These are phyloP conservation scores for Lactarius sanguifluus DNA, from an alignment of 768 basidiomycete species.

Conservation along the genomic window DNA sequence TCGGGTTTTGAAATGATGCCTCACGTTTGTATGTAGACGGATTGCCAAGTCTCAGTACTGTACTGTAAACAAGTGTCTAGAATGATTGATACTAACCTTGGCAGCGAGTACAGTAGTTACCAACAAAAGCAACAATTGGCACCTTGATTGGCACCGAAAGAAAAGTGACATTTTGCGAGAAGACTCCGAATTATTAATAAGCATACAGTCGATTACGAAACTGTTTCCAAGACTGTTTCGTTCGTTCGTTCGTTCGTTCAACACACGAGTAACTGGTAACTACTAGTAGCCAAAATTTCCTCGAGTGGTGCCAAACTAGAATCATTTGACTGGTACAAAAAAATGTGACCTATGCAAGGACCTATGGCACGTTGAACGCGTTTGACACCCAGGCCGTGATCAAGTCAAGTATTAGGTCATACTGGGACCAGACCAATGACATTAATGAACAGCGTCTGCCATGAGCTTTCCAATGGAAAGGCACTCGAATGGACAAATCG, in stretches of 20 bases:
- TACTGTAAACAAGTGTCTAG: background rate
- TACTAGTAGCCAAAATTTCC: too few relatives aligned
- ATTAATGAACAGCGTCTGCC: background rate
- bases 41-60: background rate
- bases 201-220: background rate
- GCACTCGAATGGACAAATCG: background rate
- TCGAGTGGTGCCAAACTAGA: background rate
- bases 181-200: background rate
- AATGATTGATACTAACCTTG: background rate
- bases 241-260: background rate
- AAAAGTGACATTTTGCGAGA: background rate
- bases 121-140: background rate
- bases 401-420: background rate
- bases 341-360: too few relatives aligned
- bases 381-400: background rate
- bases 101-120: background rate
- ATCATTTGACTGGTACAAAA: background rate
- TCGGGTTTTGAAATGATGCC: background rate
- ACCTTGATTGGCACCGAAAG: background rate
- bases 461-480: background rate
- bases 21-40: background rate
- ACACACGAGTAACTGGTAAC: background rate
- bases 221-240: too few relatives aligned
- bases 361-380: too few relatives aligned
- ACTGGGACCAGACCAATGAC: background rate